Base-by-base conservation (phyloP, 768 basidiomycete genomes). In the Lactarius sp. region DNA sequence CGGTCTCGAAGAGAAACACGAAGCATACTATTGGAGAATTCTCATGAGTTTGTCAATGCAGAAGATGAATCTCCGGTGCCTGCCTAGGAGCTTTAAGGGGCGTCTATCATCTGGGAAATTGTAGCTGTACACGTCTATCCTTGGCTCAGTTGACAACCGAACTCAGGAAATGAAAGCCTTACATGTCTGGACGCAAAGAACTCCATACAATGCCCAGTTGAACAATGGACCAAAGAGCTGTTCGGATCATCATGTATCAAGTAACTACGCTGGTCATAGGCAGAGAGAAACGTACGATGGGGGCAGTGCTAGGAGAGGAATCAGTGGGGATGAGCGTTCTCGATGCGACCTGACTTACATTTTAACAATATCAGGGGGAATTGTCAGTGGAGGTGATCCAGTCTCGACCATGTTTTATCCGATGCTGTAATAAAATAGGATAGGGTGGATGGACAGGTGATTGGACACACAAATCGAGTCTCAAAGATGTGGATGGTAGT, bases 1-100 rank as follows among this genome's bases (percentile, higher is more conserved):
- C 55, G 6, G 56, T 57, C 49, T 62, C 61, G 13, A 57, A 12
- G n/a, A 64, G 50, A 34, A 58, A 58, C 42, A 64, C 39, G 16
- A 39, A 49, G n/a, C 39, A 58, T 0, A 18, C 62, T 64, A 13
- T 7, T 22, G 22, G 16, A 36, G 4, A 14, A 10, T 1, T 13
- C 16, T 13, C 34, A 13, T 42, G 22, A 57, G 51, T 34, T n/a
- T 22, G 31, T 1, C 22, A n/a, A n/a, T n/a, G n/a, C 20, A 2
- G 27, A 36, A 46, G 1, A 18, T 7, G 16, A 14, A 6, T 33
- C 34, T 22, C 16, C 8, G 22, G 33, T 34, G n/a, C 55, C 16
- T 20, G 39, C 61, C 61, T 6, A 62, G 41, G 13, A 57, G 3
- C 39, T 62, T 62, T 3, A 62, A n/a, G n/a, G 6, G 2, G 9